These are phyloP conservation scores for Curvularia sp. DNA, from an alignment of 2,329 filamentous ascomycete genomes.

Conservation along the genomic window DNA sequence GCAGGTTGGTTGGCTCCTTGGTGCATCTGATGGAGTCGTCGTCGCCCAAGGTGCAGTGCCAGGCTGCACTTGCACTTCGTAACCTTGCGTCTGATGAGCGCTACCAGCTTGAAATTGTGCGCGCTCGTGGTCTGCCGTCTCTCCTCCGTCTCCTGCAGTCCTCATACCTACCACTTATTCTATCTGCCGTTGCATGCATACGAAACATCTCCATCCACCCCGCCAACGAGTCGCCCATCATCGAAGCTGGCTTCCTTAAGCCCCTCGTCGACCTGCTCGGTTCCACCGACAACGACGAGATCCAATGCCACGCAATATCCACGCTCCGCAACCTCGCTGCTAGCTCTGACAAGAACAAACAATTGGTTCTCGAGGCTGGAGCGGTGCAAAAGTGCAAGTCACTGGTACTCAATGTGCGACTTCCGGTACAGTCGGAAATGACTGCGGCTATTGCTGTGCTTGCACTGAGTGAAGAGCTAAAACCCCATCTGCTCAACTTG, in stretches of 20 bases:
- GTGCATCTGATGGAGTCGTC: constrained; percentile 98
- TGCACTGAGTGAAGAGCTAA: constrained; percentile 93
- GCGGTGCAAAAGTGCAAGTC: constrained; percentile 99
- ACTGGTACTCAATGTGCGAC: constrained; percentile 87
- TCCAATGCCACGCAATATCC: constrained; percentile 98
- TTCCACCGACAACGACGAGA: constrained; percentile 97
- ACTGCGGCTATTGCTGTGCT: constrained; percentile 98
- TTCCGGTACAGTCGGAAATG: constrained; percentile 98
- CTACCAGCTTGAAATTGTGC: constrained; percentile 97
- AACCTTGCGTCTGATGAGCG: constrained; percentile 98
- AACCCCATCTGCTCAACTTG: constrained; percentile 85
- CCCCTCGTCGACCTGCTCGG: constrained; percentile 92
- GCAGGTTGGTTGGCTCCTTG: constrained; percentile 88
- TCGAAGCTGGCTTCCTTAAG: constrained; percentile 94
- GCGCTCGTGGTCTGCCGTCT: constrained; percentile 82
- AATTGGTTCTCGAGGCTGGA: constrained; percentile 93
- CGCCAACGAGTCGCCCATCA: constrained; percentile 96
- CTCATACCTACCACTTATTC: constrained; percentile 91
- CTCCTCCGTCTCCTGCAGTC: constrained; percentile 91
- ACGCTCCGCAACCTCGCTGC: constrained; percentile 94
- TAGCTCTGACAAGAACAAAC: constrained; percentile 97
- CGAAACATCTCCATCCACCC: constrained; percentile 99
- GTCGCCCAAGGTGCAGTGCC: constrained; percentile 92
- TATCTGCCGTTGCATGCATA: constrained; percentile 97
- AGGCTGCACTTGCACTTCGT: constrained; percentile 90